Percentiles rank a stretch among this genome's conserved stretches.
phyloP scores from a whole-genome alignment of 495 filamentous ascomycete genomes.

The Penicillium robsamsonii region DNA sequence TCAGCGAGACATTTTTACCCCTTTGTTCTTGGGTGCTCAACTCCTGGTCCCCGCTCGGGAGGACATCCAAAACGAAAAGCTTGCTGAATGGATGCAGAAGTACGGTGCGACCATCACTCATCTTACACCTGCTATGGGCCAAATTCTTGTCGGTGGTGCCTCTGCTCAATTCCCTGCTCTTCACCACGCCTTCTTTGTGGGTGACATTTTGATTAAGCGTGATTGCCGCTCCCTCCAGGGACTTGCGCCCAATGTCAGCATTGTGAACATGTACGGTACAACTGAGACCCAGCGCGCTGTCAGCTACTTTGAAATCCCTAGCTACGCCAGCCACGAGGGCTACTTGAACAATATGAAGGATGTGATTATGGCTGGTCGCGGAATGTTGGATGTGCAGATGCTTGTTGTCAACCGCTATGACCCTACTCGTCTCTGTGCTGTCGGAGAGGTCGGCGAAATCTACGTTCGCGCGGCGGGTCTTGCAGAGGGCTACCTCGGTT shows the following conservation, averaged over 20 bases:
- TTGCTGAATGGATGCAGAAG: slow-evolving; percentile 89
- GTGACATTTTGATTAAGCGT: slow-evolving; percentile 82
- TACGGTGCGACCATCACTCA: slow-evolving; percentile 81
- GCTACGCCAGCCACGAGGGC: slow-evolving; percentile 60
- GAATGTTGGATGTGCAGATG: slow-evolving; percentile 92
- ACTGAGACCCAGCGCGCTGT: slow-evolving; percentile 89
- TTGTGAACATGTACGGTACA: slow-evolving; percentile 90
- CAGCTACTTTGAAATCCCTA: slow-evolving; percentile 81
- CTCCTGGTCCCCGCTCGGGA: slow-evolving; percentile 79
- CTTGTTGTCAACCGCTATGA: slow-evolving; percentile 85
- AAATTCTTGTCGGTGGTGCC: slow-evolving; percentile 87
- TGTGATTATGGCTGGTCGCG: slow-evolving; percentile 80
- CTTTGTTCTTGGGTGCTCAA: slow-evolving; percentile 81
- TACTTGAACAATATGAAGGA: slow-evolving; percentile 72
- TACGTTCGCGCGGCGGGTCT: slow-evolving; percentile 85
- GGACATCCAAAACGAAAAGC: slow-evolving; percentile 81
- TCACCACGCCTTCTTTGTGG: slow-evolving; percentile 87
- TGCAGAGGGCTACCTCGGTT: slow-evolving; percentile 81
- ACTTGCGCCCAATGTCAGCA: slow-evolving; percentile 74
- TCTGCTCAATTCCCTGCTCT: slow-evolving; percentile 73
- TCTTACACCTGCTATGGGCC: slow-evolving; percentile 91
- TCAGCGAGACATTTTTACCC: slow-evolving; percentile 91
- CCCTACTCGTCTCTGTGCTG: slow-evolving; percentile 64
- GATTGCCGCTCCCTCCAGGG: slow-evolving; percentile 78
- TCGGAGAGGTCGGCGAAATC: slow-evolving; percentile 85